Evolutionary conservation across 2,329 filamentous ascomycete species (phyloP).

Genomic region (Colletotrichum abscissum): DNA sequence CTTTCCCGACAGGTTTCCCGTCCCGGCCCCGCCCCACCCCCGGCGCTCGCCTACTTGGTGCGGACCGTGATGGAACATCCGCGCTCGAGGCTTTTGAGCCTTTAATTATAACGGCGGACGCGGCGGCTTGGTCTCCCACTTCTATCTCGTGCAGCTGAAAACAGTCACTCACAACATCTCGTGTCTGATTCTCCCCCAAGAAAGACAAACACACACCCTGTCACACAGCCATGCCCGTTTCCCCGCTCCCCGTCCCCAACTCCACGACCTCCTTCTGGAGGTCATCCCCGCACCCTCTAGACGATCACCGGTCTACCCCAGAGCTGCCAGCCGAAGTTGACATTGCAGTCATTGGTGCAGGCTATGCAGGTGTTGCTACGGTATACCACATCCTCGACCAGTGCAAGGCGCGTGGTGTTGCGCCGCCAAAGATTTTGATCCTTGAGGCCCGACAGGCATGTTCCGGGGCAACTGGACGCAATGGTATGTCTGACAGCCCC

Average conservation of each 20-base stretch:
- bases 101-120: constrained; percentile 3
- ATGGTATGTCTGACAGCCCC: constrained; percentile 58
- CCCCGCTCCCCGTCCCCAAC: constrained; percentile 34
- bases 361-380: constrained; percentile 35
- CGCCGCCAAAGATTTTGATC: constrained; percentile 49
- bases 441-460: constrained; percentile 62
- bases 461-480: constrained; percentile 65
- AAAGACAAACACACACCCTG: not conserved
- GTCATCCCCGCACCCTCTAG: constrained; percentile 28
- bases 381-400: constrained; percentile 40
- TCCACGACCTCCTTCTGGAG: constrained; percentile 37
- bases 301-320: constrained; percentile 36
- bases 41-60: not conserved
- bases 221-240: constrained; percentile 14
- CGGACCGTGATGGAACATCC: not conserved
- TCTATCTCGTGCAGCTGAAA: not conserved
- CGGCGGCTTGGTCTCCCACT: not conserved
- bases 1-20: not conserved
- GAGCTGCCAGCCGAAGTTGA: constrained; percentile 33
- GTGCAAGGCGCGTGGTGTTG: constrained; percentile 42
- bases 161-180: not conserved
- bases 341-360: constrained; percentile 35
- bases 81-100: not conserved
- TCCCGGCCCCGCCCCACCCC: not conserved
- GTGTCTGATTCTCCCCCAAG: not conserved